phyloP scores from a whole-genome alignment of 352 stramenopile genomes.

The Globisporangium sylvaticum region DNA sequence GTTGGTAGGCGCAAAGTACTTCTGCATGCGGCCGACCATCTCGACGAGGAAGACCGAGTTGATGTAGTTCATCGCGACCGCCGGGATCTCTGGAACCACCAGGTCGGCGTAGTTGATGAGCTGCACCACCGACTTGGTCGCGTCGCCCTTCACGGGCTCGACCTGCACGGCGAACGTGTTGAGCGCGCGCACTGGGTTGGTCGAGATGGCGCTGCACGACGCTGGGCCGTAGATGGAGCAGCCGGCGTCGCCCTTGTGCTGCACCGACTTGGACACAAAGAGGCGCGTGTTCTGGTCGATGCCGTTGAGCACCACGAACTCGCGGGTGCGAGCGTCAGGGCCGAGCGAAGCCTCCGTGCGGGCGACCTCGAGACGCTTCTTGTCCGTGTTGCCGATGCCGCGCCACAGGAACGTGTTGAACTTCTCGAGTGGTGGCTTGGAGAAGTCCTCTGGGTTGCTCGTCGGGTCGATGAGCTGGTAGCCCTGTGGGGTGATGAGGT shows the following conservation, averaged over 20 bases:
- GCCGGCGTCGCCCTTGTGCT: slow-evolving; percentile 9
- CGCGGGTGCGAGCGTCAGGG: slow-evolving; percentile 5
- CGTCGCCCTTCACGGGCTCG: slow-evolving; percentile 11
- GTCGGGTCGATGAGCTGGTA: slow-evolving; percentile 31
- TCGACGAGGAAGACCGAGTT: slow-evolving; percentile 19
- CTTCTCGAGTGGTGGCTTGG: slow-evolving; percentile 23
- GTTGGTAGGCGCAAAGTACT: background rate
- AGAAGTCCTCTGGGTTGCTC: slow-evolving; percentile 29
- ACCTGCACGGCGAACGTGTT: slow-evolving; percentile 22
- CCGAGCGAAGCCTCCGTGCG: slow-evolving; percentile 15
- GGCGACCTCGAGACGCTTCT: slow-evolving; percentile 25
- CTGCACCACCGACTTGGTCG: slow-evolving; percentile 23
- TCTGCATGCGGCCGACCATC: slow-evolving; percentile 21
- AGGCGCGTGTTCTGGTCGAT: slow-evolving; percentile 14
- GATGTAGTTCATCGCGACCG: slow-evolving; percentile 26
- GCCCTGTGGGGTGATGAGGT: slow-evolving; percentile 26
- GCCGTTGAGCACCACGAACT: slow-evolving; percentile 13
- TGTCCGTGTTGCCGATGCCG: slow-evolving; percentile 13
- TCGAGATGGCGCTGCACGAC: slow-evolving; percentile 20
- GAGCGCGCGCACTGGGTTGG: slow-evolving; percentile 14
- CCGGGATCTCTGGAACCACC: slow-evolving; percentile 13
- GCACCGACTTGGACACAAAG: slow-evolving; percentile 19
- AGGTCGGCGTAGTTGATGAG: slow-evolving; percentile 29
- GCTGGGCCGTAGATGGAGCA: slow-evolving; percentile 20
- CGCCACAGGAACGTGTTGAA: slow-evolving; percentile 25